Base-by-base conservation (phyloP, 108 stramenopile species). In the Fragilariopsis cylindrus region DNA sequence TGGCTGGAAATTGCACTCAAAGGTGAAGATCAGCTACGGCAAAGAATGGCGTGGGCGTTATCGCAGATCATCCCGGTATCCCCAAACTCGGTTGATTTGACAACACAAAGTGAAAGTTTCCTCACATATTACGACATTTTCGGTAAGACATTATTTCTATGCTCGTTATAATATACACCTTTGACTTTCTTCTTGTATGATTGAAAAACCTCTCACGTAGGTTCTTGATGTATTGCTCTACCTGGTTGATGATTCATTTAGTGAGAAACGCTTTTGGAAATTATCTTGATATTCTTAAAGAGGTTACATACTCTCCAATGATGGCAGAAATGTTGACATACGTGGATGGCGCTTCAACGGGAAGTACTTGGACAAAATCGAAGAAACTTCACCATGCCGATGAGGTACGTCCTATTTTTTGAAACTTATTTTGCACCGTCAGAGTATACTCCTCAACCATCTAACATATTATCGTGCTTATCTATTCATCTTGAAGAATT, bases 221-320 rank as follows among this genome's bases (percentile, higher is more conserved):
- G 0, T 56, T 56, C 19, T 9, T 19, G 11, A 56, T 19, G 1
- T 30, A 30, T 30, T 18, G 0, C 58, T 60, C 19, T 30, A 11
- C 11, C 8, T 30, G 41, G 39, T 21, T n/a, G 19, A 60, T 60
- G 0, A 21, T 15, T 3, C 18, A 8, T 57, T 57, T 0, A 60
- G 86, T 91, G 4, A 77, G 89, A 48, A 81, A 92, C 74, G 91
- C 90, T 5, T 94, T 94, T 76, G 91, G 91, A 52, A 92, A 88
- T 71, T 92, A 88, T 60, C 62, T 77, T 40, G 88, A 94, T 63
- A 70, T 92, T 8, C 70, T 94, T 12, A 79, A 80, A 7, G 93
- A 94, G 60, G 87, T 94, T 48, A 60, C 87, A 13, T 88, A 77
- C 69, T 78, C 68, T 56, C 87, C 93, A 47, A 39, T 85, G 19